Conservation (phyloP, 108 stramenopile genomes). For the Nitzschia putrida region DNA sequence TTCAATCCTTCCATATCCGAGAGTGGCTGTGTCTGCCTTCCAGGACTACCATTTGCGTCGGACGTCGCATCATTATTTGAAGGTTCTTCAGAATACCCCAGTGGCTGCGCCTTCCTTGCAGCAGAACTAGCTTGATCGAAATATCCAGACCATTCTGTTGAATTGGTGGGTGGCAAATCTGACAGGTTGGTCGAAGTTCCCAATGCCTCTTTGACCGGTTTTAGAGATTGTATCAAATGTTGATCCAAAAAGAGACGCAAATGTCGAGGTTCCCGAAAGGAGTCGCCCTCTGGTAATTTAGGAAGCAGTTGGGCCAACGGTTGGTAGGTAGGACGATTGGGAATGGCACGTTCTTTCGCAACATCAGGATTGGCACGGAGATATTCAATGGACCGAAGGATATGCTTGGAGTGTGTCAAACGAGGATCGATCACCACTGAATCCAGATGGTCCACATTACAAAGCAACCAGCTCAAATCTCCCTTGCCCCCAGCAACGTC, state of each 20-base stretch:
- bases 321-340: slow-evolving; percentile 54
- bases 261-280: slow-evolving; percentile 43
- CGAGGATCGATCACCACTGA: slow-evolving; percentile 79
- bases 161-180: background rate
- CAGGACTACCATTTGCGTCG: background rate
- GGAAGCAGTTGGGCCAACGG: slow-evolving; percentile 61
- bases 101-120: slow-evolving; percentile 26
- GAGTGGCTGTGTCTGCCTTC: background rate
- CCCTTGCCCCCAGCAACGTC: slow-evolving; percentile 90
- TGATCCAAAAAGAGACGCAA: slow-evolving; percentile 57
- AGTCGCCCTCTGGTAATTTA: slow-evolving; percentile 25
- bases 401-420: slow-evolving; percentile 38
- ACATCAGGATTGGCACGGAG: slow-evolving; percentile 61
- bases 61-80: background rate
- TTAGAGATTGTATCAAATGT: slow-evolving; percentile 45
- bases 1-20: slow-evolving; percentile 11
- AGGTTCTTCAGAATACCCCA: slow-evolving; percentile 33
- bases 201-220: slow-evolving; percentile 1
- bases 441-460: slow-evolving; percentile 56
- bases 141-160: slow-evolving; percentile 36
- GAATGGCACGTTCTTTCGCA: slow-evolving; percentile 48
- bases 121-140: slow-evolving; percentile 24
- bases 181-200: background rate
- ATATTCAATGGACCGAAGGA: slow-evolving; percentile 54
- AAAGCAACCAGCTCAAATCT: slow-evolving; percentile 69